Conservation (phyloP, 805 yeast genomes). For the Wickerhamomyces xylosicus region DNA sequence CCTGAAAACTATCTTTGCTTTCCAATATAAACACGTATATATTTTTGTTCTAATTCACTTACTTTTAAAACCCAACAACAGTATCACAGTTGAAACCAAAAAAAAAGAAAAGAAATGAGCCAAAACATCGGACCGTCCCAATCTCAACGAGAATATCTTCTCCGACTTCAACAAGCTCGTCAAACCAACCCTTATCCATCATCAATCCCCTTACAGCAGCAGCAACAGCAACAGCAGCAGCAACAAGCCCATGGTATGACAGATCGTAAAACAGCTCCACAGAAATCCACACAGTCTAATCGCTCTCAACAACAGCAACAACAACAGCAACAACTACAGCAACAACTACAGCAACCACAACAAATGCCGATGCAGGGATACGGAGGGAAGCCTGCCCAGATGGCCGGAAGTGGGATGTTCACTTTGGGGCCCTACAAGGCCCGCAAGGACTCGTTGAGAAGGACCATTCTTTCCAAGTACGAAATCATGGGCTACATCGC, state of each 20-base stretch:
- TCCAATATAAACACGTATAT: no score
- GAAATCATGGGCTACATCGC: conserved; percentile 93
- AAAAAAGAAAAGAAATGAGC: no score
- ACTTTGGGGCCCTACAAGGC: conserved; percentile 49
- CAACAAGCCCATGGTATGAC: no score
- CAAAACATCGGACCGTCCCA: no score
- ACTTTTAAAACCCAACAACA: no score
- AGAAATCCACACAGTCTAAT: not conserved
- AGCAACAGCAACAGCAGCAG: conserved; percentile 1
- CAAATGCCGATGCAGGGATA: not conserved
- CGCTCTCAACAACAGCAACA: not conserved
- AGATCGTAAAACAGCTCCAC: not conserved
- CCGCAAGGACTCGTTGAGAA: conserved; percentile 55
- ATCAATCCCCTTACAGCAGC: not conserved
- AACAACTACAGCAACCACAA: not conserved
- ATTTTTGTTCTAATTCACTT: no score
- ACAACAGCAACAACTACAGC: not conserved
- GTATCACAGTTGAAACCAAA: no score
- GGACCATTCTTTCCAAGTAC: conserved; percentile 74
- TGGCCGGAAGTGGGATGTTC: conserved; percentile 45
- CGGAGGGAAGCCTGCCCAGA: conserved; percentile 29
- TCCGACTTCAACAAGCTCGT: conserved; percentile 5
- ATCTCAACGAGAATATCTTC: conserved; percentile 6
- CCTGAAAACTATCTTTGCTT: no score
- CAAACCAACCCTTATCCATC: conserved; percentile 1